Base-by-base conservation (phyloP, 768 basidiomycete genomes). In the Tylopilus intermedius region DNA sequence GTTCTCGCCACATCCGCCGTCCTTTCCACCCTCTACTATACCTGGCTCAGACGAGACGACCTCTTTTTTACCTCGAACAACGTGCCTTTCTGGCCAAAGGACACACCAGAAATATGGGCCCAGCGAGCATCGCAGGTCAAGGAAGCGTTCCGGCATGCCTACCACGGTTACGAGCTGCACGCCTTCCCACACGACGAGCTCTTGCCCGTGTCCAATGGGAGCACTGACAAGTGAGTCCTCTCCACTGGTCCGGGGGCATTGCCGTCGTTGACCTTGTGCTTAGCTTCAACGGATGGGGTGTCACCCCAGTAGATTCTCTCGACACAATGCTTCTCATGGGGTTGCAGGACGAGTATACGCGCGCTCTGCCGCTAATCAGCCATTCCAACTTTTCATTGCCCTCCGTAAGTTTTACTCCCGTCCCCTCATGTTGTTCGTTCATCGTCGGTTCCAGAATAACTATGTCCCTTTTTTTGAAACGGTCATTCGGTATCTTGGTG, bases 281-380 rank as follows among this genome's bases (percentile, higher is more conserved):
- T 24, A 89, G 88, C 50, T 86, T 88, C 67, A 90, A 90, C 62
- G 86, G 84, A 10, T 90, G 88, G 88, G 84, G 83, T 26, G 76
- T 88, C 6, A 86, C 88, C 8, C 72, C 82, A 22, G 77, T 90
- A 46, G 94, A 96, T 63, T 82, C 89, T 1, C 74, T 96, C 22
- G 92, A 94, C 61, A 90, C 90, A 1, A 83, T 95, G 76, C 72
- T 88, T 21, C 72, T 97, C 32, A 86, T 94, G 82, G 88, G 76
- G 4, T 72, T 94, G 5, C 66, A 82, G 24, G 78, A 81, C 2
- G 87, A 94, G 60, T 94, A 85, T 62, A 52, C 72, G 15, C 75
- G 82, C 2, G 87, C 86, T 0, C 60, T 90, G 4, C 72, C 77
- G 4, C 70, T 79, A 11, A 69, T 88, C 5, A 65, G 71, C 22